Percentiles rank a stretch among this genome's conserved stretches.
These are phyloP conservation scores for Thielaviopsis euricoi DNA, from an alignment of 2,329 filamentous ascomycete species.

Conservation along the genomic window DNA sequence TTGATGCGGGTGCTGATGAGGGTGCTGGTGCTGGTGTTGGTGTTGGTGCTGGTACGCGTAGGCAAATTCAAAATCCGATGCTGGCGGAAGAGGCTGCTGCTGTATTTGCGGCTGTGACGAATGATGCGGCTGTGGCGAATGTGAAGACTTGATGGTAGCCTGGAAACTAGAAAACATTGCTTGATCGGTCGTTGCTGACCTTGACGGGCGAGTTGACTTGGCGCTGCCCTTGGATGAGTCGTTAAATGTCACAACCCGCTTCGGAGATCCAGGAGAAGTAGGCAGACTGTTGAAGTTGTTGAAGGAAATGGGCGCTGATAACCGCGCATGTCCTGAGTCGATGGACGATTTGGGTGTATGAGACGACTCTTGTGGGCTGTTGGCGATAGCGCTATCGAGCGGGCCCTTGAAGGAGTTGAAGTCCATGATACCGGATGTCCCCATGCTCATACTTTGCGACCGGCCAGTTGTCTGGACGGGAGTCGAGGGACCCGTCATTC, in stretches of 20 bases:
- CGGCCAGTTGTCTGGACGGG: not conserved
- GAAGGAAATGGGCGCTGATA: not conserved
- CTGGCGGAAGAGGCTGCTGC: not conserved
- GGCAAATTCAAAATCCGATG: not conserved
- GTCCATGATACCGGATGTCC: not conserved
- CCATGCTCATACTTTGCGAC: slow-evolving; percentile 1
- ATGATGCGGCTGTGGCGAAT: not conserved
- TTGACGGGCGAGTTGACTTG: not conserved
- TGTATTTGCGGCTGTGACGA: not conserved
- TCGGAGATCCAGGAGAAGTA: slow-evolving; percentile 2
- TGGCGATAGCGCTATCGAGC: not conserved
- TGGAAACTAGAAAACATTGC: slow-evolving; percentile 10
- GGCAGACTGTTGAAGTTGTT: slow-evolving; percentile 3
- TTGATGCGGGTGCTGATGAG: not conserved
- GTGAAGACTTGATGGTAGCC: not conserved
- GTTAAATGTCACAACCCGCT: not conserved
- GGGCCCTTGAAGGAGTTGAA: slow-evolving; percentile 5
- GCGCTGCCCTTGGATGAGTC: not conserved
- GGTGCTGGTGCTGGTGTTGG: not conserved
- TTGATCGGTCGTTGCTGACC: not conserved
- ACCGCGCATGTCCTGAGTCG: not conserved
- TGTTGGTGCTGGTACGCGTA: not conserved
- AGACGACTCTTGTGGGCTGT: not conserved
- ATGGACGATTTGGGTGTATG: not conserved
- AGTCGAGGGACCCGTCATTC: slow-evolving; percentile 5